A percentile compares a stretch with the other conserved stretches of the same genome.
Evolutionary conservation across 1,284 basidiomycete species (phyloP).

Genomic region (Sporisorium iseilematis-ciliati): DNA sequence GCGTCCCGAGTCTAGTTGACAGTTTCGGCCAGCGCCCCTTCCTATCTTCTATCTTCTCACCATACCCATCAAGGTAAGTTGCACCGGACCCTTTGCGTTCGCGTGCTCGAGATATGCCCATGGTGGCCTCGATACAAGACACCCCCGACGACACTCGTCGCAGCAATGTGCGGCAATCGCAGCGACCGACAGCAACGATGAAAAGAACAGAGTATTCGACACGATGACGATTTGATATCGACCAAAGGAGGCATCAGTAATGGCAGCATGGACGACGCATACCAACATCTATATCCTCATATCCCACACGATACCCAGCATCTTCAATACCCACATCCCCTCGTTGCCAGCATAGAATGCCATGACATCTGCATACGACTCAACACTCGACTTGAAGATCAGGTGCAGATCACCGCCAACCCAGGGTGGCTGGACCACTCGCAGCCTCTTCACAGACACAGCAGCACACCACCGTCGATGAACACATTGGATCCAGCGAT

Average conservation of each 20-base stretch:
- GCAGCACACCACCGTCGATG: neutral
- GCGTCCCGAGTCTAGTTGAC: constrained; percentile 17
- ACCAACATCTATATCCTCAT: neutral
- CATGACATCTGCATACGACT: neutral
- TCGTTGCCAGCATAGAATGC: neutral
- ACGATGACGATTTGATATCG: constrained; percentile 32
- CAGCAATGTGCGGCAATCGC: constrained; percentile 16
- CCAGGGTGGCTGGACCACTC: neutral
- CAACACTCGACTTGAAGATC: neutral
- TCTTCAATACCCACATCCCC: neutral
- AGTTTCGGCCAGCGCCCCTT: constrained; percentile 10
- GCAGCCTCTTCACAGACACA: neutral
- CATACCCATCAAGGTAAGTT: constrained; percentile 57
- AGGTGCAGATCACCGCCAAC: too few species aligned
- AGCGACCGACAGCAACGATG: neutral
- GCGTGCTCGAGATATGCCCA: constrained; percentile 44
- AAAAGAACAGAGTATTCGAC: constrained; percentile 31
- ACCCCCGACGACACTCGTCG: constrained; percentile 22
- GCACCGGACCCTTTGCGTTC: constrained; percentile 43
- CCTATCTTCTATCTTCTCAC: constrained; percentile 32
- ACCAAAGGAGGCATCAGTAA: neutral
- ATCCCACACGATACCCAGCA: constrained; percentile 1
- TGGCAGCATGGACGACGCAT: neutral
- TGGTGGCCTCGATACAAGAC: constrained; percentile 48
- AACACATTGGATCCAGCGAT: neutral